Evolutionary conservation across 768 basidiomycete genomes (phyloP).

Genomic region (Pisolithus sp.): DNA sequence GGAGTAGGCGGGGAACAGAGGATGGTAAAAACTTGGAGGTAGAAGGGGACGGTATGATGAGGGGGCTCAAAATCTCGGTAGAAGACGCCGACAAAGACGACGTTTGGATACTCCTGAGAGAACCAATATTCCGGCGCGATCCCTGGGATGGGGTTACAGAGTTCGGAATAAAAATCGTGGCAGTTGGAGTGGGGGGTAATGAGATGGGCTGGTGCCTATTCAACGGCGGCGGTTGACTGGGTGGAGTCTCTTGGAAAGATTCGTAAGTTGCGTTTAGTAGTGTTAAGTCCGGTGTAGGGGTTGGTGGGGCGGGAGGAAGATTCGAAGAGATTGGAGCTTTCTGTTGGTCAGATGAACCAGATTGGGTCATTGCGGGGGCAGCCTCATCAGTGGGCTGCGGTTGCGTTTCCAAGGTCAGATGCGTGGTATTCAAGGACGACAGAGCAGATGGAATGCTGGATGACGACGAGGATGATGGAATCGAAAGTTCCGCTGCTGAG

Average conservation of each 20-base stretch:
- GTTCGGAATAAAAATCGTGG: conserved; percentile 12
- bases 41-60: conserved; percentile 22
- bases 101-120: conserved; percentile 23
- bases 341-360: background rate
- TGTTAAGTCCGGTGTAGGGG: conserved; percentile 1
- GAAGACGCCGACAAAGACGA: conserved; percentile 14
- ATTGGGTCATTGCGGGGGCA: too few species aligned
- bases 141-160: conserved; percentile 4
- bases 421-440: too few species aligned
- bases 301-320: conserved; percentile 12
- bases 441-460: too few species aligned
- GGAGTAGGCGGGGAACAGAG: conserved; percentile 13
- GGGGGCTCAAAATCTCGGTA: conserved; percentile 26
- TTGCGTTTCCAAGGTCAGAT: too few species aligned
- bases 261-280: conserved; percentile 2
- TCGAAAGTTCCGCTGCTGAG: background rate
- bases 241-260: conserved; percentile 2
- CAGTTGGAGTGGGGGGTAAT: conserved; percentile 28
- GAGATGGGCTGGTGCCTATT: conserved; percentile 26
- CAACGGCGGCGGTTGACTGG: conserved; percentile 23
- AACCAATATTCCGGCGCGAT: conserved; percentile 15
- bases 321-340: background rate
- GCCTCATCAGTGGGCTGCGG: too few species aligned
- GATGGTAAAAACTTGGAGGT: conserved; percentile 8
- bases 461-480: background rate